These are phyloP conservation scores for Primulina huaijiensis DNA, from an alignment of 257 asterid species.

Conservation along the genomic window DNA sequence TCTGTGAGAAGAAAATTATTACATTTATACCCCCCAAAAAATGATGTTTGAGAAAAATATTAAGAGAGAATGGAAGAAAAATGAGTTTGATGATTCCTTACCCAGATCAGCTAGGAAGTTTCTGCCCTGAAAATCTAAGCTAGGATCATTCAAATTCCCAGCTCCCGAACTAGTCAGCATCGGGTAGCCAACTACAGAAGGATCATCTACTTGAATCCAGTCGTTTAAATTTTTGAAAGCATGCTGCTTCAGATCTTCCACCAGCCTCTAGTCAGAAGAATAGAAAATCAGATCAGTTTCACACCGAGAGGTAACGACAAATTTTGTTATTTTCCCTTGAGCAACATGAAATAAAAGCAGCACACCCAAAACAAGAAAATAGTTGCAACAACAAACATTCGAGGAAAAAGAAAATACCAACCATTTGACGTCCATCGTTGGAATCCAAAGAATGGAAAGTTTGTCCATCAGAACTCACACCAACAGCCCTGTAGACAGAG, in stretches of 20 bases:
- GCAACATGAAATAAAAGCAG: not conserved
- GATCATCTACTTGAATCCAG: constrained; percentile 45
- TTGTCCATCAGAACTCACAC: constrained; percentile 54
- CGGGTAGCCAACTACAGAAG: constrained; percentile 31
- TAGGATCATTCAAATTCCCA: constrained; percentile 32
- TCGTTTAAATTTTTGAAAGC: constrained; percentile 44
- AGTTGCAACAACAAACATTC: not conserved
- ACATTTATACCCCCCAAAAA: constrained; percentile 9
- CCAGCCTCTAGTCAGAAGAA: constrained; percentile 42
- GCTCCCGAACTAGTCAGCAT: constrained; percentile 37
- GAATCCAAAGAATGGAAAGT: constrained; percentile 37
- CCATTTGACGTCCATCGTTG: constrained; percentile 53
- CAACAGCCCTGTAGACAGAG: constrained; percentile 55
- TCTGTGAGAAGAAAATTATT: constrained; percentile 28
- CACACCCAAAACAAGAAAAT: constrained; percentile 1
- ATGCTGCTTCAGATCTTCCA: constrained; percentile 47
- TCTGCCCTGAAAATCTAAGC: constrained; percentile 32
- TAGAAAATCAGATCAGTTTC: constrained; percentile 22
- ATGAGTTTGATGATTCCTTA: constrained; percentile 22
- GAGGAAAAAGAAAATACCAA: constrained; percentile 11
- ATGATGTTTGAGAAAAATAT: not conserved
- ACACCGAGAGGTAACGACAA: not conserved
- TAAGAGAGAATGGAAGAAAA: constrained; percentile 2
- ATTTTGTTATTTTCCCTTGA: not conserved
- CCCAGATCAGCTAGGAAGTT: constrained; percentile 50